Evolutionary conservation across 179 eudicot genomes (phyloP), one percentile per base, ranked within the genome.

Genomic region (Drosera spatulata): DNA sequence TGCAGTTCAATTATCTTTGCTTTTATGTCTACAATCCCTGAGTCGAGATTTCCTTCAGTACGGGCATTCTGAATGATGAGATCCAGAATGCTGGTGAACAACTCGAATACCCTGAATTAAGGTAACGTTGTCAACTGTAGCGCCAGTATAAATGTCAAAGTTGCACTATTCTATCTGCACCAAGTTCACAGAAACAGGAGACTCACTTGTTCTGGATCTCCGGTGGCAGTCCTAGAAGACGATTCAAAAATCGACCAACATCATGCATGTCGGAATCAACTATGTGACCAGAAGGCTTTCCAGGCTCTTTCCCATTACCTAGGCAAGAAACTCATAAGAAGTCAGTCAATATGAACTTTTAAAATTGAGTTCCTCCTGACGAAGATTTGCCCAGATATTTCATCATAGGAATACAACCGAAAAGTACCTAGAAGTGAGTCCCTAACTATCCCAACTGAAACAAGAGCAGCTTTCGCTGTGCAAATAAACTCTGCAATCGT

Each of bases 181-280:
- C 10, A 11, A 50, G 13, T 4, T 7, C 13, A 8, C 4, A 7
- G 10, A 46, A 55, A 22, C 48, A 10, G 55, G 63, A 41, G 2
- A 58, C 71, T 43, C 47, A 90, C 99, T 88, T 81, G 62, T 94
- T 94, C 66, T 94, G 99, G 63, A 94, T 90, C 33, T 86, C 97
- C 55, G 99, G 99, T 41, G 97, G 95, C 71, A 94, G 71, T 57
- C 99, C 99, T 61, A 94, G 70, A 14, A 94, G 67, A 62, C 99
- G 84, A 69, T 94, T 94, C 47, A 94, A 85, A 68, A 94, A 94
- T 62, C 99, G 99, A 48, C 94, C 99, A 69, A 94, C 97, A 79
- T 94, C 99, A 71, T 90, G 83, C 97, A 94, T 90, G 78, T 94
- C 99, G 11, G 99, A 94, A 76, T 94, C 99, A 70, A 94, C 77